phyloP scores from a whole-genome alignment of 1,284 basidiomycete species.

The Porogramme epimiltina region DNA sequence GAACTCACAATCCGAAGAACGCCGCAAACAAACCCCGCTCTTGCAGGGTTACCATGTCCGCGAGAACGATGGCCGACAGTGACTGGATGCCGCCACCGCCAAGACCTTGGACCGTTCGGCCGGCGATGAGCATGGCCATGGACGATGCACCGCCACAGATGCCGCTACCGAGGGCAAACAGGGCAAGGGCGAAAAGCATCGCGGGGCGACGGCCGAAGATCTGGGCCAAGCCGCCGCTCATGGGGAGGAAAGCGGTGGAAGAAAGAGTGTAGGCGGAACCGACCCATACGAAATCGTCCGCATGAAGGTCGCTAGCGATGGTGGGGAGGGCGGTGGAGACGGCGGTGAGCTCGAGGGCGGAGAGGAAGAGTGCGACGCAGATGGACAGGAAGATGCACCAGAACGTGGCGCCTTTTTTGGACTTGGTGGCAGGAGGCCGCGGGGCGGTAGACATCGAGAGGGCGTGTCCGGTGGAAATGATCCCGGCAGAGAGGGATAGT shows the following conservation, averaged over 20 bases:
- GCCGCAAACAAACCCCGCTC: conserved; percentile 14
- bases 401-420: too few relatives aligned
- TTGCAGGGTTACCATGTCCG: conserved; percentile 18
- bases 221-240: conserved; percentile 28
- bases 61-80: conserved; percentile 25
- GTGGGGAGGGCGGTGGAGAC: conserved; percentile 36
- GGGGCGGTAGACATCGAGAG: too few relatives aligned
- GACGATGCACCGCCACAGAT: conserved; percentile 42
- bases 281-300: conserved; percentile 32
- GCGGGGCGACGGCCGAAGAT: conserved; percentile 16
- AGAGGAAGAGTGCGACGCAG: not conserved
- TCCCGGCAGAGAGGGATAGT: too few relatives aligned
- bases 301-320: conserved; percentile 30
- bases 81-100: conserved; percentile 48
- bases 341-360: conserved; percentile 11
- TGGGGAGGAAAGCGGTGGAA: conserved; percentile 29
- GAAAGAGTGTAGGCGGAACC: conserved; percentile 30
- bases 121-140: conserved; percentile 44
- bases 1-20: not conserved
- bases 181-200: conserved; percentile 7
- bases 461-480: too few relatives aligned
- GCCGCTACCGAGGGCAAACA: conserved; percentile 15
- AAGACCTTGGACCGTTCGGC: conserved; percentile 46
- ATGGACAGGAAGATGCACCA: not conserved
- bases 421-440: too few relatives aligned